phyloP scores from a whole-genome alignment of 2,329 filamentous ascomycete genomes.

The Pseudogymnoascus sp. region DNA sequence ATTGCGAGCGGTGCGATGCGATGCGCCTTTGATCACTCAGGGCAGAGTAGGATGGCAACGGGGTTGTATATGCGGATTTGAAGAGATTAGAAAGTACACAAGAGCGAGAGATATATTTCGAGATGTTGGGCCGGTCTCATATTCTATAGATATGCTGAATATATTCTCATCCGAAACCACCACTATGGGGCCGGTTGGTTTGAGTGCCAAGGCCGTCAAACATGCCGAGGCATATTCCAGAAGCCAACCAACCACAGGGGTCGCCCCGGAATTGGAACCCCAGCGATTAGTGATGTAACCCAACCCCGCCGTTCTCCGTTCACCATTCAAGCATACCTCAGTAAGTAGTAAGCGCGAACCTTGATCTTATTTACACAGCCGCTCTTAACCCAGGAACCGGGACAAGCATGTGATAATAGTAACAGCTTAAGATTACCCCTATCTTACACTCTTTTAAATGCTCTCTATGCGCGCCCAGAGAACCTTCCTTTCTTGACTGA shows the following conservation, averaged over 20 bases:
- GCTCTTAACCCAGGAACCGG: background rate
- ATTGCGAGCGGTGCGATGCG: constrained; percentile 15
- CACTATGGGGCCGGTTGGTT: background rate
- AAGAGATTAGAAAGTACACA: background rate
- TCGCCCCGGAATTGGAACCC: background rate
- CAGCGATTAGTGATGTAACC: background rate
- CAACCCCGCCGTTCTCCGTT: background rate
- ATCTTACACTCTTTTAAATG: constrained; percentile 5
- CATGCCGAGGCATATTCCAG: background rate
- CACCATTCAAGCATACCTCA: background rate
- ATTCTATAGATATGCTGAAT: background rate
- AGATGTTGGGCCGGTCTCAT: background rate
- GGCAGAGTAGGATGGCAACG: background rate
- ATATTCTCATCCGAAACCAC: background rate
- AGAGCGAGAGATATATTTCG: background rate
- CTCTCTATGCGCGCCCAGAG: background rate
- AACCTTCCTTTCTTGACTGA: background rate
- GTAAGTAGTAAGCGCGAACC: background rate
- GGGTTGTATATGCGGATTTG: background rate
- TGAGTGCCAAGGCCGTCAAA: constrained; percentile 1
- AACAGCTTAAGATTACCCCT: constrained; percentile 3
- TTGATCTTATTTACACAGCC: background rate
- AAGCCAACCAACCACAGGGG: background rate
- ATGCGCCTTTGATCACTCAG: background rate
- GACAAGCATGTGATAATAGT: constrained; percentile 2